Conservation (phyloP, 139 green algal species). For the Haematococcus lacustris region DNA sequence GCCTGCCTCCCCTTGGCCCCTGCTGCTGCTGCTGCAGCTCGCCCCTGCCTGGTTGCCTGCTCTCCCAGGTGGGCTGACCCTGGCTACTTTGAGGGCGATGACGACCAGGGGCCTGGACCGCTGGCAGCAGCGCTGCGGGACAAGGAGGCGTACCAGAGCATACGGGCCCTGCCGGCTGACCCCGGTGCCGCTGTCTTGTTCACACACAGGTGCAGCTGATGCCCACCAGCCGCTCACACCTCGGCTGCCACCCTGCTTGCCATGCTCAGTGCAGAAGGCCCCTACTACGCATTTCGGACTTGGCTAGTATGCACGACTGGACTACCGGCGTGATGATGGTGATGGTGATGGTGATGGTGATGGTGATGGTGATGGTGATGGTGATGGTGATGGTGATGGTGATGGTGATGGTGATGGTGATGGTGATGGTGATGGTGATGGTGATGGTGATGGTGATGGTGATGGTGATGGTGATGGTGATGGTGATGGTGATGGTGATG, state of each 20-base stretch:
- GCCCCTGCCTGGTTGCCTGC: too few relatives aligned
- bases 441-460: too few relatives aligned
- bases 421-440: too few relatives aligned
- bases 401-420: slow-evolving; percentile 14
- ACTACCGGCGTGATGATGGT: neutral
- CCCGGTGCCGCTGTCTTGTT: slow-evolving; percentile 43
- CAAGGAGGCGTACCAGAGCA: slow-evolving; percentile 48
- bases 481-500: too few relatives aligned
- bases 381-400: neutral
- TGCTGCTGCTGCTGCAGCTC: too few relatives aligned
- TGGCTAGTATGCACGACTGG: neutral
- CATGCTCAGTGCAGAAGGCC: too few relatives aligned
- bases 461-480: too few relatives aligned
- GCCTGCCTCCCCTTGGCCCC: too few relatives aligned
- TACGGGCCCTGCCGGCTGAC: slow-evolving; percentile 38
- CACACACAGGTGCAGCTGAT: slow-evolving; percentile 45
- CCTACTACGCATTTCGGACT: neutral
- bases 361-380: neutral
- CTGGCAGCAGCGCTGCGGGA: slow-evolving; percentile 27
- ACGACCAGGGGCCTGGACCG: slow-evolving; percentile 39
- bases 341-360: neutral
- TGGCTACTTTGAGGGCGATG: slow-evolving; percentile 47
- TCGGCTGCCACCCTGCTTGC: too few relatives aligned
- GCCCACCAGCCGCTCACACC: too few relatives aligned
- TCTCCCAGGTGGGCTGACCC: slow-evolving; percentile 37